Evolutionary conservation across 306 rosid genomes (phyloP), one percentile per base, ranked within the genome.

Genomic region (Pyrus betulifolia): DNA sequence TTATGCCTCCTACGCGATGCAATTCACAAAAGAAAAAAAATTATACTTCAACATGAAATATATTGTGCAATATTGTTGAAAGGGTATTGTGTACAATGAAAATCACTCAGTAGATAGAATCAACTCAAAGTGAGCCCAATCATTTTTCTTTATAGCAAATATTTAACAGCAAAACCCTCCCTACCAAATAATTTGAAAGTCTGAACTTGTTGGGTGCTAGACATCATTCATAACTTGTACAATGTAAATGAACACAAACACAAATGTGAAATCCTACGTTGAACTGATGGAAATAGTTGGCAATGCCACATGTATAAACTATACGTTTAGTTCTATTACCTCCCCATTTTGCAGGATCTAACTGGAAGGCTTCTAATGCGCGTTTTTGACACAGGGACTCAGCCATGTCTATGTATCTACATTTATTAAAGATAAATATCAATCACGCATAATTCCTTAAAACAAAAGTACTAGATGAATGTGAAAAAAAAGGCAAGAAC

Each of bases 321-420:
- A 62, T 71, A 54, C 55, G 23, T n/a, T 18, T 67, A 42, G 57
- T 35, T 58, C 35, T 54, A 59, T 46, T 83, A 93, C 97, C 98
- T 90, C 98, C 98, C 98, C 98, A 93, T 83, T 90, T 90, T 52
- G 89, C 90, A 5, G 97, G 96, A 87, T 93, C 98, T 84, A n/a
- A 83, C 71, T 74, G 65, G 82, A 91, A 94, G 82, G 98, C 83
- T 85, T 87, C 96, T 14, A 94, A 65, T 13, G 98, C 97, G 21
- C 97, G 97, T 80, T 88, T 91, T 87, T 89, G 93, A 81, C 98
- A 93, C 60, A 93, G 82, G 68, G 85, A 68, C 81, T 93, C 98
- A 11, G 98, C 98, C 96, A 93, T 93, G 81, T 93, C 98, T 49
- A 93, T 91, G 75, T 93, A 93, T 91, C 98, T 93, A 45, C 69